Evolutionary conservation across 2,329 filamentous ascomycete species (phyloP).

Genomic region (Sporothrix globosa): DNA sequence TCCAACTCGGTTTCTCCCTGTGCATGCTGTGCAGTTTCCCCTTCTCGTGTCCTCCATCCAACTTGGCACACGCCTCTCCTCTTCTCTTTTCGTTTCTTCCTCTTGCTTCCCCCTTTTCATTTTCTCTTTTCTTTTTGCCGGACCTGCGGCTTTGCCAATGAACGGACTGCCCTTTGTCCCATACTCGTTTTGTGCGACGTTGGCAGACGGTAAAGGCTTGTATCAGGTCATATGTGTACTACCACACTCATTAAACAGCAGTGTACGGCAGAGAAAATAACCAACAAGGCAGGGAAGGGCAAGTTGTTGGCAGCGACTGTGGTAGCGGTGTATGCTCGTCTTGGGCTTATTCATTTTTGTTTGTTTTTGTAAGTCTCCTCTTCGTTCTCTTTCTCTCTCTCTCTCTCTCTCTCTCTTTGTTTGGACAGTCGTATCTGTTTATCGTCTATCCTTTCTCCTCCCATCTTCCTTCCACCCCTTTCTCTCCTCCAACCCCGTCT

Average conservation of each 20-base stretch:
- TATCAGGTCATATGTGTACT: background rate
- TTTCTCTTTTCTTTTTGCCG: background rate
- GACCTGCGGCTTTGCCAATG: background rate
- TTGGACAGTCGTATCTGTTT: background rate
- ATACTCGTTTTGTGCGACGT: background rate
- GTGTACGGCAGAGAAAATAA: background rate
- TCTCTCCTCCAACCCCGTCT: background rate
- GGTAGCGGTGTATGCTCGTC: background rate
- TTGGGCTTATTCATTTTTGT: no score
- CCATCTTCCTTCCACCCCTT: background rate
- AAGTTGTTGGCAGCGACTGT: background rate
- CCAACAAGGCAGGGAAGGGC: background rate
- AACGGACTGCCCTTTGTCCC: background rate
- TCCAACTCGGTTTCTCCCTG: constrained; percentile 6
- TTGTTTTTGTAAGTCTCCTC: no score
- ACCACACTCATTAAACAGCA: constrained; percentile 5
- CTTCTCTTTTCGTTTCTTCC: background rate
- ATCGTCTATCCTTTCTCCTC: background rate
- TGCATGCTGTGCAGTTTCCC: background rate
- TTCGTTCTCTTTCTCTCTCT: no score
- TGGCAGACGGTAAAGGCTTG: background rate
- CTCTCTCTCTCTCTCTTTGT: no score
- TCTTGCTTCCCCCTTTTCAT: background rate
- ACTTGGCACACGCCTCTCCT: background rate
- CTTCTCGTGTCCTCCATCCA: background rate